These are phyloP conservation scores for Coelastrella sp. DNA, from an alignment of 139 green algal species.

Conservation along the genomic window DNA sequence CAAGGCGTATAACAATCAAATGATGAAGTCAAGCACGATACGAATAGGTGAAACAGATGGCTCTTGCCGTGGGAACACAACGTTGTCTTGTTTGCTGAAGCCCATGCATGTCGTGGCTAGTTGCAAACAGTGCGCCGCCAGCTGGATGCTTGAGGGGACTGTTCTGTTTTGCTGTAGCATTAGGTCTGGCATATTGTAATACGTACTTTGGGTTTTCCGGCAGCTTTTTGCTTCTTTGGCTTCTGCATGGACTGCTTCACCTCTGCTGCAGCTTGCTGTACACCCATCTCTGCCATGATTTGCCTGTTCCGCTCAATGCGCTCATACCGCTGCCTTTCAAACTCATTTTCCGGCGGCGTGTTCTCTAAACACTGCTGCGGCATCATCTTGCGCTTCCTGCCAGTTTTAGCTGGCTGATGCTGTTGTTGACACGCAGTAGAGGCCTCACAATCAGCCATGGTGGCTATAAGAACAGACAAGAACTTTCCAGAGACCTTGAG, in stretches of 20 bases:
- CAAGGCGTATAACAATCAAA: not conserved
- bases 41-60: no score
- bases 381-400: not conserved
- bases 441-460: not conserved
- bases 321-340: slow-evolving; percentile 50
- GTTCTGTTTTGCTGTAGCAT: no score
- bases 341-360: not conserved
- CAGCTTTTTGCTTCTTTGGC: not conserved
- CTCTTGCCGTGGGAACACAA: no score
- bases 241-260: slow-evolving; percentile 20
- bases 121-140: no score
- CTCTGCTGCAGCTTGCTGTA: slow-evolving; percentile 42
- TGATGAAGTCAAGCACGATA: no score
- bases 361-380: not conserved
- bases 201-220: not conserved
- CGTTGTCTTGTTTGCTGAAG: no score
- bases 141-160: no score
- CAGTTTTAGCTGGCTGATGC: not conserved
- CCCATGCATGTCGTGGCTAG: no score
- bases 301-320: slow-evolving; percentile 62
- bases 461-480: not conserved
- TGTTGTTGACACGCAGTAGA: not conserved
- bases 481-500: not conserved
- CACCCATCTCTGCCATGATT: slow-evolving; percentile 55
- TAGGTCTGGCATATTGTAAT: not conserved